Evolutionary conservation across 2,329 filamentous ascomycete species (phyloP).

Genomic region (Exophiala viscosa): DNA sequence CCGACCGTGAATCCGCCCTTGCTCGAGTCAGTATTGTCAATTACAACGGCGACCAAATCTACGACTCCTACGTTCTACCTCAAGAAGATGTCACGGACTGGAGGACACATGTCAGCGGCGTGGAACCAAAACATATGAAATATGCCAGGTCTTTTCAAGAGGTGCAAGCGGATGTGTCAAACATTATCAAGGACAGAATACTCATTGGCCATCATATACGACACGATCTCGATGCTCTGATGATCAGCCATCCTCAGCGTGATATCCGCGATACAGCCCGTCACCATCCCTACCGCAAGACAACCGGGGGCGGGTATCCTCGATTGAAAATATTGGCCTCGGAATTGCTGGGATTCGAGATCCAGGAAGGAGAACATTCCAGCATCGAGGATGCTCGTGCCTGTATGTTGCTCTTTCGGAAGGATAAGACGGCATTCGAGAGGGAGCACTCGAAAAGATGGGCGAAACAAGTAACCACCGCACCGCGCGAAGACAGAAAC

Average conservation of each 20-base stretch:
- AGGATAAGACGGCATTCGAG: constrained; percentile 81
- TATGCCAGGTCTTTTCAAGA: constrained; percentile 67
- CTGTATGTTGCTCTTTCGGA: constrained; percentile 82
- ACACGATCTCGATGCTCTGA: constrained; percentile 71
- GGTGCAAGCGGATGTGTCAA: constrained; percentile 69
- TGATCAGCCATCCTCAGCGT: constrained; percentile 71
- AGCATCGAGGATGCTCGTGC: constrained; percentile 76
- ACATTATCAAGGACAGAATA: constrained; percentile 66
- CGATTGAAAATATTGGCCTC: constrained; percentile 56
- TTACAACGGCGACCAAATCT: constrained; percentile 86
- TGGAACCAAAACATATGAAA: constrained; percentile 69
- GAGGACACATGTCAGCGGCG: constrained; percentile 81
- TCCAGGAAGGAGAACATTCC: constrained; percentile 59
- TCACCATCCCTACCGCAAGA: constrained; percentile 67
- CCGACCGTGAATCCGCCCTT: constrained; percentile 67
- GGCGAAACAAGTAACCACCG: constrained; percentile 7
- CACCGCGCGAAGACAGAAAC: constrained; percentile 3
- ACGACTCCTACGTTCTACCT: constrained; percentile 86
- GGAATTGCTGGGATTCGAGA: constrained; percentile 56
- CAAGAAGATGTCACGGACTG: constrained; percentile 80
- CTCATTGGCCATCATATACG: constrained; percentile 80
- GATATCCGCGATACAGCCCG: constrained; percentile 83
- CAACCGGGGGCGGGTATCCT: constrained; percentile 46
- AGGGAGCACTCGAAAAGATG: constrained; percentile 65
- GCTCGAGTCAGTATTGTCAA: constrained; percentile 89